These are phyloP conservation scores for Stephania yunnanensis DNA, from an alignment of 164 flowering plant genomes.

Conservation along the genomic window DNA sequence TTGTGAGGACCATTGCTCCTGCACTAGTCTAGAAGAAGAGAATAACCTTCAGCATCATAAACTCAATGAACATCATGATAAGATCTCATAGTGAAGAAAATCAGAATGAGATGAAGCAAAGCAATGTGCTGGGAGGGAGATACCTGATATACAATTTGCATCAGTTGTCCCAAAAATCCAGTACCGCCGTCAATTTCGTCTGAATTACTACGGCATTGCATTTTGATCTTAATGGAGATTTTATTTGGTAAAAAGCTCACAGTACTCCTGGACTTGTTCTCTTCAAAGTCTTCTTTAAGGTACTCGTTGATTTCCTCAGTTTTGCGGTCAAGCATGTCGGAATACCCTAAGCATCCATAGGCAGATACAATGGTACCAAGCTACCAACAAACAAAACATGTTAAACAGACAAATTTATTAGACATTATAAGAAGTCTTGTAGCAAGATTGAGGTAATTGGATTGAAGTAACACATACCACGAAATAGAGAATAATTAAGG, in stretches of 20 bases:
- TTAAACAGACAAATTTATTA: not conserved
- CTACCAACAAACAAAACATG: slow-evolving; percentile 21
- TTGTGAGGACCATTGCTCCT: slow-evolving; percentile 80
- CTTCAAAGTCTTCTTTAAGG: slow-evolving; percentile 14
- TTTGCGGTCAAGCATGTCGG: slow-evolving; percentile 1
- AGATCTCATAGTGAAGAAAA: not conserved
- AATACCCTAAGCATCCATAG: slow-evolving; percentile 33
- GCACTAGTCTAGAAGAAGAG: slow-evolving; percentile 53
- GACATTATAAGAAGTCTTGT: not conserved
- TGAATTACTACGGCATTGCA: slow-evolving; percentile 31
- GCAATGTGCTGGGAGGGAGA: not conserved
- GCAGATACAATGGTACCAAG: slow-evolving; percentile 46
- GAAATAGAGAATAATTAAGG: slow-evolving; percentile 52
- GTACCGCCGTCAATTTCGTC: slow-evolving; percentile 30
- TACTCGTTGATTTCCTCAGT: slow-evolving; percentile 13
- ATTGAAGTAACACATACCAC: slow-evolving; percentile 37
- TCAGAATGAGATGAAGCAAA: not conserved
- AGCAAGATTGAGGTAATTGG: not conserved
- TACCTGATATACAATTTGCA: slow-evolving; percentile 53
- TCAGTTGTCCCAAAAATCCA: slow-evolving; percentile 53
- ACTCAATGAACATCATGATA: not conserved
- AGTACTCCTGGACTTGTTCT: slow-evolving; percentile 12
- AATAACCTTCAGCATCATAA: not conserved
- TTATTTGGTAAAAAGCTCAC: slow-evolving; percentile 17
- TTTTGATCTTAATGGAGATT: slow-evolving; percentile 18